phyloP scores from a whole-genome alignment of 192 early-diverging fungal genomes.

The Chytriomyces hyalinus region DNA sequence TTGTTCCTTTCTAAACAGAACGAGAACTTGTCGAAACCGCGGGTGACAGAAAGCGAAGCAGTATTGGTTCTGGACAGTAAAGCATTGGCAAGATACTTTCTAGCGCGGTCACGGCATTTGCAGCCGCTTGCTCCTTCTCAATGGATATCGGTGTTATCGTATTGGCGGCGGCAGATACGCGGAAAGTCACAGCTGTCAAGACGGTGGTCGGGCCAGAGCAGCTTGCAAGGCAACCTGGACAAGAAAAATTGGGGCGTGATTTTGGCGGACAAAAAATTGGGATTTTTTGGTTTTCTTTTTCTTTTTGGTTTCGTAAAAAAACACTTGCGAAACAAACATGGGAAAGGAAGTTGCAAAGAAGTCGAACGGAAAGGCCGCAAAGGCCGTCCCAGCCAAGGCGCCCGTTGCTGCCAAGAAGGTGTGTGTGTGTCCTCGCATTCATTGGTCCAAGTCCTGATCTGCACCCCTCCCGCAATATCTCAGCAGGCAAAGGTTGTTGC shows the following conservation, averaged over 20 bases:
- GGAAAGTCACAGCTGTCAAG: conserved; percentile 14
- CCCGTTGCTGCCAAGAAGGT: conserved; percentile 19
- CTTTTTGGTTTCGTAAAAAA: no score
- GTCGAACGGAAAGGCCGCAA: background rate
- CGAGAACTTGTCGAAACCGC: background rate
- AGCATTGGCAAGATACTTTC: conserved; percentile 4
- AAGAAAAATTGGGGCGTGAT: no score
- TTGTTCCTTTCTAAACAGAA: no score
- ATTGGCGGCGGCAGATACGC: conserved; percentile 13
- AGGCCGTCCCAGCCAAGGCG: background rate
- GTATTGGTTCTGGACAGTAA: background rate
- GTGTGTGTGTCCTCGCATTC: background rate
- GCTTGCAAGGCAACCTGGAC: no score
- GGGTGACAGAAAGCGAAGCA: background rate
- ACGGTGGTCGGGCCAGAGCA: background rate
- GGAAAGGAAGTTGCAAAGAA: conserved; percentile 21
- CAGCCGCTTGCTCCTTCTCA: background rate
- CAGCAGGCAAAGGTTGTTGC: no score
- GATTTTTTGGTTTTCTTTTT: background rate
- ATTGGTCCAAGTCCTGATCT: no score
- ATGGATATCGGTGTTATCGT: background rate
- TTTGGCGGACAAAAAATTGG: background rate
- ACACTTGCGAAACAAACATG: background rate
- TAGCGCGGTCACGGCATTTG: background rate
- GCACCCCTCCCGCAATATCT: no score